Percentiles rank a stretch among this genome's conserved stretches.
Evolutionary conservation across 768 basidiomycete species (phyloP).

Genomic region (Amanita muscaria): DNA sequence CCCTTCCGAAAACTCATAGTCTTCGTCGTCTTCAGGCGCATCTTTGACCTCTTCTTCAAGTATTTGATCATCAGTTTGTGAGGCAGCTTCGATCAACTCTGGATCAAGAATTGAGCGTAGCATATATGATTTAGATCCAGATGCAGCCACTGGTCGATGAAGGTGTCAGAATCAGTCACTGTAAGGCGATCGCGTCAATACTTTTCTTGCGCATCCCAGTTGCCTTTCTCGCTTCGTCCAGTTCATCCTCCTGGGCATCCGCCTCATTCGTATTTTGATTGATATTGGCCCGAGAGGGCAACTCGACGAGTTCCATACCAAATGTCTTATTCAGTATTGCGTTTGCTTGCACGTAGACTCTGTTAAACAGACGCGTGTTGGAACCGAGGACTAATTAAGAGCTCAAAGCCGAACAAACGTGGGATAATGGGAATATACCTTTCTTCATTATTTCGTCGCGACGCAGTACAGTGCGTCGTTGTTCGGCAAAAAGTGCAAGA

Average conservation of each 20-base stretch:
- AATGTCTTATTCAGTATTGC: conserved; percentile 47
- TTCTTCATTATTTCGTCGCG: conserved; percentile 74
- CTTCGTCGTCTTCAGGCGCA: conserved; percentile 17
- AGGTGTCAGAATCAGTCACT: background rate
- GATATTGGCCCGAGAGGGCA: conserved; percentile 44
- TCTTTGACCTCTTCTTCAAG: conserved; percentile 30
- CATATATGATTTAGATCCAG: conserved; percentile 74
- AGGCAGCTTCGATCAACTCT: conserved; percentile 51
- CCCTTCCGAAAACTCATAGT: conserved; percentile 21
- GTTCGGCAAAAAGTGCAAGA: conserved; percentile 65
- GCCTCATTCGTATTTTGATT: conserved; percentile 31
- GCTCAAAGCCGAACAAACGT: too few species aligned
- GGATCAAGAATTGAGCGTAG: conserved; percentile 67
- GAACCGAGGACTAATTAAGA: conserved; percentile 17
- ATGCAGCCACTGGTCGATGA: conserved; percentile 32
- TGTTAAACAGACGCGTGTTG: conserved; percentile 42
- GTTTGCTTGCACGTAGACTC: conserved; percentile 52
- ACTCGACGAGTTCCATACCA: conserved; percentile 71
- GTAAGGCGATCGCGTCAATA: conserved; percentile 14
- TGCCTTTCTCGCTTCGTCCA: conserved; percentile 32
- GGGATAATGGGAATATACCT: conserved; percentile 38
- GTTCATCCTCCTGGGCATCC: conserved; percentile 25
- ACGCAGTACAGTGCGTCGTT: conserved; percentile 47
- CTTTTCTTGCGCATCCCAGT: conserved; percentile 54
- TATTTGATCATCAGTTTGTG: conserved; percentile 45